Evolutionary conservation across 768 basidiomycete species (phyloP).

Genomic region (Leccinum pellstonianum): DNA sequence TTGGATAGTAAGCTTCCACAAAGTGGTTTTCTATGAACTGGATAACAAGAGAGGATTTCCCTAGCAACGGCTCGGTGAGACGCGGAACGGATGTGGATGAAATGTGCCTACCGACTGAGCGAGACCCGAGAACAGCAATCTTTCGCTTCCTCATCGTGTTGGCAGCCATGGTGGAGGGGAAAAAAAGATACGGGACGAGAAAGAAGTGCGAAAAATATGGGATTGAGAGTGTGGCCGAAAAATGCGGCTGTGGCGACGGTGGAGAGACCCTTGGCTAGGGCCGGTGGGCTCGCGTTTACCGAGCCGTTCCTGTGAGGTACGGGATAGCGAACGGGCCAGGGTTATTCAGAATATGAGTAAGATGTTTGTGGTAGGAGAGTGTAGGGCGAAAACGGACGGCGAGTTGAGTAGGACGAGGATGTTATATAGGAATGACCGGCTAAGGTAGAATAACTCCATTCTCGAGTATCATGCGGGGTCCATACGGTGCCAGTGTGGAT

Average conservation of each 20-base stretch:
- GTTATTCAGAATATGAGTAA: slow-evolving; percentile 7
- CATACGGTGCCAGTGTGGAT: slow-evolving; percentile 24
- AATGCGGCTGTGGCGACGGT: slow-evolving; percentile 24
- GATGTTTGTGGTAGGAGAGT: slow-evolving; percentile 1
- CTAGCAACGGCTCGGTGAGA: slow-evolving; percentile 42
- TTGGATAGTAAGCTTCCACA: slow-evolving; percentile 91
- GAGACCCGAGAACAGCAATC: slow-evolving; percentile 84
- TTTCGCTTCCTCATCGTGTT: slow-evolving; percentile 72
- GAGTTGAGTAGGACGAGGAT: slow-evolving; percentile 5
- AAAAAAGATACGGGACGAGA: slow-evolving; percentile 9
- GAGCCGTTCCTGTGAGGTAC: slow-evolving; percentile 28
- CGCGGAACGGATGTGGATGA: slow-evolving; percentile 30
- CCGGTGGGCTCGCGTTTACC: slow-evolving; percentile 26
- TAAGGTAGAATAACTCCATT: slow-evolving; percentile 7
- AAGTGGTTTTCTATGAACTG: slow-evolving; percentile 94
- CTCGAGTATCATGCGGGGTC: slow-evolving; percentile 30
- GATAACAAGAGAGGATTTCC: slow-evolving; percentile 90
- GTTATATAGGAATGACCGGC: slow-evolving; percentile 22
- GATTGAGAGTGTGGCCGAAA: slow-evolving; percentile 15
- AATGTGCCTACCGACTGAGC: slow-evolving; percentile 74
- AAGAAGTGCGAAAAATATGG: slow-evolving; percentile 14
- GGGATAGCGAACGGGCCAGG: slow-evolving; percentile 17
- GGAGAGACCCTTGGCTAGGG: slow-evolving; percentile 1
- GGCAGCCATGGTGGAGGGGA: slow-evolving; percentile 27
- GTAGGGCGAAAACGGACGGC: not conserved